Percentiles rank a stretch among this genome's conserved stretches.
Conservation (phyloP, 1,284 basidiomycete species). For the Golubevia pallescens region DNA sequence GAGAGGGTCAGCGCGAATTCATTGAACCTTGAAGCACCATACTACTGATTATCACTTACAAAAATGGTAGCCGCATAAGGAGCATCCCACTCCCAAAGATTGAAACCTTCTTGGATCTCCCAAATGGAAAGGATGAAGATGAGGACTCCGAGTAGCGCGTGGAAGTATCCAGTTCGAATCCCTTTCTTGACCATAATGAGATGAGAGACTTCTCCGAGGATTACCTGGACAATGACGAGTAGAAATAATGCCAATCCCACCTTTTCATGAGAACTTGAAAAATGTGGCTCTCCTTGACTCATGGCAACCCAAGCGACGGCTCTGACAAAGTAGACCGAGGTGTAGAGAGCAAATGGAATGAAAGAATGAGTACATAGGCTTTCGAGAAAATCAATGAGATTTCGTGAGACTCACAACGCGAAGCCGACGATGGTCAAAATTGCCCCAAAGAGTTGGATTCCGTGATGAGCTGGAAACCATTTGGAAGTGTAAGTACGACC, state of each 20-base stretch:
- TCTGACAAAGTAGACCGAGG: constrained; percentile 9
- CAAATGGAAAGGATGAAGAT: constrained; percentile 24
- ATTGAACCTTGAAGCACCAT: no score
- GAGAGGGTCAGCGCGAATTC: no score
- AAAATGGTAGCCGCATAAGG: constrained; percentile 2
- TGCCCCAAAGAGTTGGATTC: constrained; percentile 23
- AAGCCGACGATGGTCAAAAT: constrained; percentile 33
- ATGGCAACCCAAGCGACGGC: constrained; percentile 17
- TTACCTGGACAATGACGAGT: constrained; percentile 34
- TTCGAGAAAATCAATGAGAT: no score
- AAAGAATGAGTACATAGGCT: no score
- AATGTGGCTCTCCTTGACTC: constrained; percentile 17
- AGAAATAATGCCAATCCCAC: constrained; percentile 43
- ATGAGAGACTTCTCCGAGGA: constrained; percentile 32
- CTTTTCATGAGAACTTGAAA: constrained; percentile 23
- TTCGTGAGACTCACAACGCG: no score
- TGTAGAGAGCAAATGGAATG: no score
- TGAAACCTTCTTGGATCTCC: constrained; percentile 29
- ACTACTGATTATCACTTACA: no score
- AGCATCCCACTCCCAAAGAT: constrained; percentile 31
- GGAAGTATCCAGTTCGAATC: constrained; percentile 17
- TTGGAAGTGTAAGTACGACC: constrained; percentile 31
- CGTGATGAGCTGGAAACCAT: constrained; percentile 40
- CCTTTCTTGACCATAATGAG: constrained; percentile 7
- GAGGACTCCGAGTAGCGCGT: constrained; percentile 33